Conservation (phyloP, 2,329 filamentous ascomycete species). For the Thielaviopsis musarum region DNA sequence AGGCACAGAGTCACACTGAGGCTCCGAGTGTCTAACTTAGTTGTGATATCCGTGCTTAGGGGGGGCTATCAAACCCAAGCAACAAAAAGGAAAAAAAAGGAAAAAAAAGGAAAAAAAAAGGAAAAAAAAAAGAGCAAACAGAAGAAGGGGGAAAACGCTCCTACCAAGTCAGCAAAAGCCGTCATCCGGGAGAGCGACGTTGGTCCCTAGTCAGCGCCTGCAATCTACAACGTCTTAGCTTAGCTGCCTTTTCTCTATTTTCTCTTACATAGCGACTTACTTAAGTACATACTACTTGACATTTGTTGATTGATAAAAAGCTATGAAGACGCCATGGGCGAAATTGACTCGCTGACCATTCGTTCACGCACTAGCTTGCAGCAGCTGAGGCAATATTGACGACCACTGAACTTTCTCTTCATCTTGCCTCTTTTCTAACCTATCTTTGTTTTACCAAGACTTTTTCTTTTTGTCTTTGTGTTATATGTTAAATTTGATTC, state of each 20-base stretch:
- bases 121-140: background rate
- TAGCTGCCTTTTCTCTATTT: background rate
- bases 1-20: background rate
- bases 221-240: background rate
- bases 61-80: too few species aligned
- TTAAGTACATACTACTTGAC: too few species aligned
- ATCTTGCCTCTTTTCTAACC: background rate
- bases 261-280: background rate
- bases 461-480: background rate
- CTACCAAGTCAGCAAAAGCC: background rate
- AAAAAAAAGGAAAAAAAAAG: background rate
- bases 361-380: background rate
- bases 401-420: background rate
- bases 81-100: background rate
- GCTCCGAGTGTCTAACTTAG: background rate
- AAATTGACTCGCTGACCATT: background rate
- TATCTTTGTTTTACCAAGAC: too few species aligned
- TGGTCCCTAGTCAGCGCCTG: background rate
- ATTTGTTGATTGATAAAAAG: background rate
- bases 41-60: too few species aligned
- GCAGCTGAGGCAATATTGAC: background rate
- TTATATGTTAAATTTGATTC: background rate
- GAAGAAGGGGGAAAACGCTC: background rate
- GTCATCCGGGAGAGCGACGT: background rate
- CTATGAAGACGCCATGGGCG: background rate